Conservation (phyloP, 805 yeast genomes). For the Diddensiella caesifluorescens region DNA sequence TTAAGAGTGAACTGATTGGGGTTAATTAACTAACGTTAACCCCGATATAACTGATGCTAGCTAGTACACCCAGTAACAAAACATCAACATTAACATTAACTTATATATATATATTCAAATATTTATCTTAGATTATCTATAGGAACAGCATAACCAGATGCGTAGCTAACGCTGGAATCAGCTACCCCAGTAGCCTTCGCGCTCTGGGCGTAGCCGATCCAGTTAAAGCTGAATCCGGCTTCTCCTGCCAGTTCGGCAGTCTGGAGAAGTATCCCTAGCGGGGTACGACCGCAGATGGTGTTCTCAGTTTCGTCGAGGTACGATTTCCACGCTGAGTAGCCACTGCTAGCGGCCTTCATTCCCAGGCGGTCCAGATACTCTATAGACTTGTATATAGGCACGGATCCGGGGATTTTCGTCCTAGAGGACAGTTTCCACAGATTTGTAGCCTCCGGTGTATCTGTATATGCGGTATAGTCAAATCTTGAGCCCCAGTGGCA, state of each 20-base stretch:
- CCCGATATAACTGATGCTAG: no score
- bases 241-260: conserved; percentile 40
- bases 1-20: no score
- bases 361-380: conserved; percentile 67
- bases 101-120: background rate
- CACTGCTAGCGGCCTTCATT: conserved; percentile 54
- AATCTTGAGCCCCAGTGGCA: conserved; percentile 89
- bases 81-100: background rate
- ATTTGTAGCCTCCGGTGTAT: conserved; percentile 5
- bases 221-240: conserved; percentile 41
- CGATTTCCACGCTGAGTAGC: conserved; percentile 55
- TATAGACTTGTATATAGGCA: conserved; percentile 66
- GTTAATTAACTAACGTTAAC: no score
- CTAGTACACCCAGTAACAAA: no score
- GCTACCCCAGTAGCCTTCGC: conserved; percentile 39
- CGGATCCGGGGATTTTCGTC: conserved; percentile 19
- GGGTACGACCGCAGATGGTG: conserved; percentile 91
- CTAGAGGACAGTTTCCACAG: conserved; percentile 24
- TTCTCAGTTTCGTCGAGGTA: conserved; percentile 71
- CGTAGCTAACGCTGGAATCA: conserved; percentile 90
- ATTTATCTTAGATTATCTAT: background rate
- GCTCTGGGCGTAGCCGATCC: conserved; percentile 83
- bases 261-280: conserved; percentile 59
- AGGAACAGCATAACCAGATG: conserved; percentile 58
- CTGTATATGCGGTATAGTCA: conserved; percentile 49